These are phyloP conservation scores for Babesia ovis DNA, from an alignment of 169 alveolate genomes.

Conservation along the genomic window DNA sequence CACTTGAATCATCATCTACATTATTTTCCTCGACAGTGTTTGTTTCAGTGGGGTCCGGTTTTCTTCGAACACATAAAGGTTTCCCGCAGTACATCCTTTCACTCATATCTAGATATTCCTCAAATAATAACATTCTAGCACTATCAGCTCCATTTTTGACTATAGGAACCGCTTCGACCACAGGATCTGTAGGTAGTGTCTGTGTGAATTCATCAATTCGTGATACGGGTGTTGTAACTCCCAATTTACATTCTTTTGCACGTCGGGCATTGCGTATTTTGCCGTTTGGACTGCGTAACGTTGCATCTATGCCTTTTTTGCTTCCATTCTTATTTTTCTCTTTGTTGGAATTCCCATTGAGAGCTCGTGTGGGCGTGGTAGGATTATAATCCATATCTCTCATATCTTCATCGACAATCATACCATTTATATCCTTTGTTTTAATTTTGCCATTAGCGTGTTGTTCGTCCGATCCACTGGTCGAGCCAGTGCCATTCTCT, in stretches of 20 bases:
- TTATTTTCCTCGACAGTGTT: neutral
- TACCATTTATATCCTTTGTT: neutral
- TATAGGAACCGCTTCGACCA: neutral
- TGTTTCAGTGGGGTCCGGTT: neutral
- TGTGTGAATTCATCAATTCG: neutral
- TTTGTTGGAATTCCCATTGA: neutral
- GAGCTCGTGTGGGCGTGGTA: neutral
- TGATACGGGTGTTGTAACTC: neutral
- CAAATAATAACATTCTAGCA: slow-evolving; percentile 44
- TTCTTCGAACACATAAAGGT: slow-evolving; percentile 35
- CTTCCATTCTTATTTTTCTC: neutral
- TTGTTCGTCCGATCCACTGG: neutral
- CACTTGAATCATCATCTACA: neutral
- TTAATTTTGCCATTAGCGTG: too few relatives aligned
- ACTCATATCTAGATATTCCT: slow-evolving; percentile 59
- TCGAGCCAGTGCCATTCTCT: neutral
- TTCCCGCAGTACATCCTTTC: slow-evolving; percentile 61
- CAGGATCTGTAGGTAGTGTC: neutral
- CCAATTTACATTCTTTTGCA: neutral
- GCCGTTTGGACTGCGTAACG: neutral
- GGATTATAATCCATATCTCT: slow-evolving; percentile 6
- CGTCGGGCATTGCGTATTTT: neutral
- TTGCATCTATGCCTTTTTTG: neutral
- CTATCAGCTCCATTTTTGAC: slow-evolving; percentile 20
- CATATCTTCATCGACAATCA: neutral